These are phyloP conservation scores for Oxyria digyna DNA, from an alignment of 148 eudicot species.

Conservation along the genomic window DNA sequence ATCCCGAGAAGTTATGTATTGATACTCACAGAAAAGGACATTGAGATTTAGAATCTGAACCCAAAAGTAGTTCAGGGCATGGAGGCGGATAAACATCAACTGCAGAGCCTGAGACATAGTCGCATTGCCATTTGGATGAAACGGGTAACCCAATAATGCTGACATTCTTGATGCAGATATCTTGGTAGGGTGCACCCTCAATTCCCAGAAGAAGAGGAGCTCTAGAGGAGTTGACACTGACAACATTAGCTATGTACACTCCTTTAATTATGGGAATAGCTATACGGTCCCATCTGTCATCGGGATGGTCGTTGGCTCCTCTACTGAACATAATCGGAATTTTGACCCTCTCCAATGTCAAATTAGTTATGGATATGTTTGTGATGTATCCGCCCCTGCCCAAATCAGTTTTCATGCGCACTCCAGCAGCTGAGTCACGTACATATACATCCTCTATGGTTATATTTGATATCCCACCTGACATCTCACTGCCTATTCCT, in stretches of 20 bases:
- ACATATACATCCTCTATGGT: conserved; percentile 43
- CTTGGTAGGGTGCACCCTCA: conserved; percentile 52
- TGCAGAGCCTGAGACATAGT: conserved; percentile 32
- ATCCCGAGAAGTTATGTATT: not conserved
- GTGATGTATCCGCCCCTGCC: conserved; percentile 85
- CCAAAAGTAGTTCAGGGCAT: conserved; percentile 30
- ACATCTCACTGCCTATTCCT: conserved; percentile 98
- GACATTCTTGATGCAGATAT: conserved; percentile 42
- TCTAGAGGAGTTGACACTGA: conserved; percentile 45
- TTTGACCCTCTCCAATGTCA: conserved; percentile 65
- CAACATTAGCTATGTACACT: conserved; percentile 46
- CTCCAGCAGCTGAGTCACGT: conserved; percentile 72
- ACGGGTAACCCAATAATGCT: conserved; percentile 30
- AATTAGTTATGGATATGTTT: conserved; percentile 52
- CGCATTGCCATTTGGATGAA: conserved; percentile 40
- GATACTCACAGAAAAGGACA: conserved; percentile 9
- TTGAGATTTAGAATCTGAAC: conserved; percentile 15
- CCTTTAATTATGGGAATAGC: conserved; percentile 63
- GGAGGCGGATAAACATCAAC: conserved; percentile 32
- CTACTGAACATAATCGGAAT: conserved; percentile 84
- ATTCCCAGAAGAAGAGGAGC: conserved; percentile 69
- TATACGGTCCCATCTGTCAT: conserved; percentile 62
- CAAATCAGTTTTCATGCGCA: conserved; percentile 66
- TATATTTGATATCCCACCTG: conserved; percentile 67
- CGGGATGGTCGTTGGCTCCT: conserved; percentile 92